Evolutionary conservation across 345 rosid genomes (phyloP), one percentile per base, ranked within the genome.

Genomic region (Eucalyptus erythrocorys): DNA sequence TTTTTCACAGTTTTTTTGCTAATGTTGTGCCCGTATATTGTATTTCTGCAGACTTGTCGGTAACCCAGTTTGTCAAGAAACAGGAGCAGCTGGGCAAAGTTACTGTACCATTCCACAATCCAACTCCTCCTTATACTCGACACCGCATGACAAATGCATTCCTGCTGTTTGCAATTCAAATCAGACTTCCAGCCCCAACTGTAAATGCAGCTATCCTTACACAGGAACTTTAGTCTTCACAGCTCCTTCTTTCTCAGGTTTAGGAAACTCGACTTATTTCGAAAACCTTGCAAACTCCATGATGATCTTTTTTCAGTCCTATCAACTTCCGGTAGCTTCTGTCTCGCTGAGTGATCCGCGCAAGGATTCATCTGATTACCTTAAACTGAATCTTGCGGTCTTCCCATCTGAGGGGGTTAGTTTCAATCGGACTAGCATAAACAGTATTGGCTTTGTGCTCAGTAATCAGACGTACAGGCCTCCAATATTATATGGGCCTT

Each of bases 401-500:
- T 98, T 97, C 91, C 99, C 99, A 8, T 87, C 61, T 1, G 93
- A 89, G 4, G 81, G 43, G 79, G 94, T 92, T 16, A 61, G 89
- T 86, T 98, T 98, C 90, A 93, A 94, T 87, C 64, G 90, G 85
- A 87, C 95, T 1, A 93, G 86, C 86, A 30, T 96, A 88, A 47
- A 86, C 59, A 40, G 32, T 43, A 89, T 98, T 51, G 97, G 89
- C 37, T 94, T 92, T 92, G 91, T 81, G 30, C 90, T 96, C 5
- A 98, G 95, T 89, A 96, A 92, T 85, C 98, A 95, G 92, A 89
- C 90, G 68, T 94, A 88, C 91, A 91, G 93, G 92, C 97, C 98
- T 87, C 95, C 98, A 42, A 0, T 5, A 27, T 4, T 5, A 6
- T 96, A 89, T 86, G 99, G 99, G 42, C 98, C 99, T 61, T 95